Base-by-base conservation (phyloP, 495 filamentous ascomycete genomes). In the Penicillium egyptiacum region DNA sequence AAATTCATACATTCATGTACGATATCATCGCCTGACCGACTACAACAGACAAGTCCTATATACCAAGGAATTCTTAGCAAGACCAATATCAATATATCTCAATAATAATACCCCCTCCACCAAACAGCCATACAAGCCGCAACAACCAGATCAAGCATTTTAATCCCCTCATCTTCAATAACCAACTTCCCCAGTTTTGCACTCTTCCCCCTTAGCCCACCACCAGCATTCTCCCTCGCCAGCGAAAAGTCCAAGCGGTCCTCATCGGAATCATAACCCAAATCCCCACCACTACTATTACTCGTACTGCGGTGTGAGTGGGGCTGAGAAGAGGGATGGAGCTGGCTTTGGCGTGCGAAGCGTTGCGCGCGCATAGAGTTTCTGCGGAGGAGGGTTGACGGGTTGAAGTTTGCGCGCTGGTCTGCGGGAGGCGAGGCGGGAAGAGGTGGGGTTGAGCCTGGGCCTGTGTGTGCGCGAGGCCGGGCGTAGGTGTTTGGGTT, bases 141-240 rank as follows among this genome's bases (percentile, higher is more conserved):
- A 26, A 98, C 91, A 2, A 96, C 80, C 50, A 98, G 67, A 79
- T 98, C 94, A 62, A 96, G 66, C 94, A 98, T 97, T 73, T 95
- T 95, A 53, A 96, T 75, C 0, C 94, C 94, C 61, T 96, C 93
- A 59, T 93, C 86, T 60, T 92, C 86, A 23, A 98, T 82, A 33
- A 98, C 88, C 53, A 97, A 68, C 73, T 97, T 98, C 1, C 93
- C 93, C 65, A 98, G 76, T 72, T 98, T 97, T 0, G 89, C 93
- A 58, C 90, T 84, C 66, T 88, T 92, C 1, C 91, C 91, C 43
- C 85, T 80, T 64, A 89, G 86, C 0, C 91, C 91, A 20, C 92
- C 92, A 0, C 91, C 91, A 0, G 91, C 86, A 17, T 75, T 79
- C 70, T 96, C 92, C 56, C 82, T 80, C 0, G 90, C 92, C 3